Percentiles rank a stretch among this genome's conserved stretches.
Evolutionary conservation across 495 filamentous ascomycete species (phyloP).

Genomic region (Tirmania nivea): DNA sequence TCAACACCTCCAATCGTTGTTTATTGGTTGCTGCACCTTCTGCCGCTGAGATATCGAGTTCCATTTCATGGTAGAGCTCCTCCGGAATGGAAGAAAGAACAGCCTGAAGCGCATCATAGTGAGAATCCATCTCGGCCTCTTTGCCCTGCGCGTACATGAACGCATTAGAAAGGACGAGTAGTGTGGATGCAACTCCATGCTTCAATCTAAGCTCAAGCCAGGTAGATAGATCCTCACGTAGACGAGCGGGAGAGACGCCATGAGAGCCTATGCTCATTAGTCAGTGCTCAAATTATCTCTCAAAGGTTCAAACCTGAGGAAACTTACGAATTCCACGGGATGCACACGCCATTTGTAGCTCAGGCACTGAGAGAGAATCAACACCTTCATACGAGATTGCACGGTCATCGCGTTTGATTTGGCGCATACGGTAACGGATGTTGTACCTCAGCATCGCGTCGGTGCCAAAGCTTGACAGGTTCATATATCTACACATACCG

Average conservation of each 20-base stretch:
- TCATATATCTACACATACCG: conserved; percentile 96
- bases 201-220: conserved; percentile 91
- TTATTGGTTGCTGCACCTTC: conserved; percentile 97
- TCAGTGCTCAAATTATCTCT: too few species aligned
- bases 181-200: conserved; percentile 78
- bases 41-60: conserved; percentile 90
- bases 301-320: too few species aligned
- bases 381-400: conserved; percentile 92
- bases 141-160: conserved; percentile 90
- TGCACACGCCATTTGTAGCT: conserved; percentile 77
- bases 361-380: conserved; percentile 73
- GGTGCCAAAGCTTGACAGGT: conserved; percentile 87
- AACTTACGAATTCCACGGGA: conserved; percentile 56
- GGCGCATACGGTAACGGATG: conserved; percentile 90
- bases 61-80: conserved; percentile 97
- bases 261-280: conserved; percentile 30
- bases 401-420: conserved; percentile 94
- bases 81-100: conserved; percentile 90
- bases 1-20: conserved; percentile 95
- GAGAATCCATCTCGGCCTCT: conserved; percentile 55
- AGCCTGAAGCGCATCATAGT: conserved; percentile 81
- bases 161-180: conserved; percentile 88
- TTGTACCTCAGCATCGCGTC: conserved; percentile 96
- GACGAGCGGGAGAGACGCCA: conserved; percentile 62
- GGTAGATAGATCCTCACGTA: conserved; percentile 78